Evolutionary conservation across 2,329 filamentous ascomycete species (phyloP).

Genomic region (Colletotrichum sp.): DNA sequence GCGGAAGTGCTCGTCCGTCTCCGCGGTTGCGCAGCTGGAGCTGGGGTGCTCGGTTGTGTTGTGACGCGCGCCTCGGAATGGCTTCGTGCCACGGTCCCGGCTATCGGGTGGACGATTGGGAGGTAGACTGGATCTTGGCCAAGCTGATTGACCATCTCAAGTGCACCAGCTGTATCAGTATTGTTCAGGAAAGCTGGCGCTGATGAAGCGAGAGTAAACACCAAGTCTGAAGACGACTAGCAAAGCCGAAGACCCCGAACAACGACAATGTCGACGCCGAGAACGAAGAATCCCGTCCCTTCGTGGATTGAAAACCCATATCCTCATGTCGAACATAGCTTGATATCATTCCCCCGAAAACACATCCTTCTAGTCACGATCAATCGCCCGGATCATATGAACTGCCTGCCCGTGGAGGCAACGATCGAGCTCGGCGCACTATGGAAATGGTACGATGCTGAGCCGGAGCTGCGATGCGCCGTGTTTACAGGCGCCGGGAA

Average conservation of each 20-base stretch:
- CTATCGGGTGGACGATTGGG: background rate
- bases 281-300: conserved; percentile 33
- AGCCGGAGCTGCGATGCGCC: conserved; percentile 52
- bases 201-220: background rate
- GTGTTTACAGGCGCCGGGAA: conserved; percentile 57
- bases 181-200: background rate
- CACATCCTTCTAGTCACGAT: conserved; percentile 49
- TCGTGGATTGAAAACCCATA: conserved; percentile 37
- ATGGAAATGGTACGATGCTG: conserved; percentile 56
- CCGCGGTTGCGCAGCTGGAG: background rate
- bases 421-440: conserved; percentile 46
- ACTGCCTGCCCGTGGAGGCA: conserved; percentile 41
- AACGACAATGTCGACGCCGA: conserved; percentile 24
- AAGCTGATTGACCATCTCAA: background rate
- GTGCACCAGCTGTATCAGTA: background rate
- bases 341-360: conserved; percentile 44
- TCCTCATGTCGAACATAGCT: conserved; percentile 33
- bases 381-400: conserved; percentile 45
- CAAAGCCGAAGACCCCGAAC: background rate
- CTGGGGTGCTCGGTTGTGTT: background rate
- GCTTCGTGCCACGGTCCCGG: background rate
- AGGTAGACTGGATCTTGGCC: background rate
- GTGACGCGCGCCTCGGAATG: background rate
- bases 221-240: background rate
- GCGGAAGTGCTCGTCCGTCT: background rate